These are phyloP conservation scores for Mucor piriformis DNA, from an alignment of 371 early-diverging fungal species.

Conservation along the genomic window DNA sequence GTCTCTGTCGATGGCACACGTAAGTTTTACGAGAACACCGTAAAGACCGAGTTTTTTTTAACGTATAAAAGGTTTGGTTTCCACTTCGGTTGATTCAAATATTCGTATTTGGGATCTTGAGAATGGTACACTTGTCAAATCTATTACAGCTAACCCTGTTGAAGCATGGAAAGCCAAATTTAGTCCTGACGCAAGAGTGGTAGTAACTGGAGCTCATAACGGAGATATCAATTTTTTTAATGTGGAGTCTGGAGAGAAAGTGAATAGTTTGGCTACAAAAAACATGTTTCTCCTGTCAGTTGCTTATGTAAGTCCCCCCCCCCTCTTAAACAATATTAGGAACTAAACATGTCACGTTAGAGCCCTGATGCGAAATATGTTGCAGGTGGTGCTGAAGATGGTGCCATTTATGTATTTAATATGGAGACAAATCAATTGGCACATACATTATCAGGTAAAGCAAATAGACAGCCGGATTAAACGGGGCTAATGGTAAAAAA, in stretches of 20 bases:
- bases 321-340: not conserved
- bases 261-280: slow-evolving; percentile 63
- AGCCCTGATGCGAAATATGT: slow-evolving; percentile 78
- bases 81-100: slow-evolving; percentile 81
- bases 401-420: slow-evolving; percentile 76
- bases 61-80: slow-evolving; percentile 69
- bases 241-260: slow-evolving; percentile 67
- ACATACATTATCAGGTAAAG: slow-evolving; percentile 66
- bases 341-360: slow-evolving; percentile 35
- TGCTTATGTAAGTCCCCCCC: slow-evolving; percentile 66
- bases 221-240: slow-evolving; percentile 75
- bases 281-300: slow-evolving; percentile 78
- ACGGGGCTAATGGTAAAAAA: no score
- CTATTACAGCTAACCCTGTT: slow-evolving; percentile 68
- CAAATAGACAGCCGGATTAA: no score
- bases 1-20: slow-evolving; percentile 64
- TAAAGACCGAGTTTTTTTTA: not conserved
- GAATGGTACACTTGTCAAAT: slow-evolving; percentile 45
- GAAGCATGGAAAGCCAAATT: slow-evolving; percentile 80
- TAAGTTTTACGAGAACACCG: slow-evolving; percentile 31
- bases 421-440: slow-evolving; percentile 68
- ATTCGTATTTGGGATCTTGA: slow-evolving; percentile 80
- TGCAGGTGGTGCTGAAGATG: slow-evolving; percentile 80
- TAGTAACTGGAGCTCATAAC: slow-evolving; percentile 77
- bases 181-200: slow-evolving; percentile 70